These are phyloP conservation scores for Phytopythium mirpurense DNA, from an alignment of 352 stramenopile genomes.

Conservation along the genomic window DNA sequence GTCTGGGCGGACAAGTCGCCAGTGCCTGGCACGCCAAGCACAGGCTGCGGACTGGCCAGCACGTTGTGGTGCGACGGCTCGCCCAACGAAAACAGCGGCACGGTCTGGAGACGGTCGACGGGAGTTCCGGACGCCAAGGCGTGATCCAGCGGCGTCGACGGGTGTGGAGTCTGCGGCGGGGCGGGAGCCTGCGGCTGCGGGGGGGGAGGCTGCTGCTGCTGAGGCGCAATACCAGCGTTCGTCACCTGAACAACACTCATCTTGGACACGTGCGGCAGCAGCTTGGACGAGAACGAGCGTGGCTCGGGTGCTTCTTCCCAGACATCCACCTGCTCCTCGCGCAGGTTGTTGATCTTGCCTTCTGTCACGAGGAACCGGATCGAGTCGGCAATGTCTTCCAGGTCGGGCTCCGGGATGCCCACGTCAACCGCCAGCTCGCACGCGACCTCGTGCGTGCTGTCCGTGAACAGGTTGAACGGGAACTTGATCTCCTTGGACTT, in stretches of 20 bases:
- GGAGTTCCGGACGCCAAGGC: not conserved
- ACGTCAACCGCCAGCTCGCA: conserved; percentile 94
- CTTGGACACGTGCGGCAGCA: conserved; percentile 76
- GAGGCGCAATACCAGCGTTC: not conserved
- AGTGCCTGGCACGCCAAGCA: not conserved
- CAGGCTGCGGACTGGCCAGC: conserved; percentile 3
- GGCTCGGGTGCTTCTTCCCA: conserved; percentile 86
- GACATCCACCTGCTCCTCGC: conserved; percentile 67
- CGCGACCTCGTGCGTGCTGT: conserved; percentile 92
- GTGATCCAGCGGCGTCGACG: conserved; percentile 1
- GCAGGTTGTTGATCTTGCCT: conserved; percentile 83
- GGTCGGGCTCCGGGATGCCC: conserved; percentile 87
- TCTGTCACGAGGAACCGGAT: conserved; percentile 87
- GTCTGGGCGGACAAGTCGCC: not conserved
- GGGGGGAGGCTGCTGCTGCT: not conserved
- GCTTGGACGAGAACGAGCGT: conserved; percentile 73
- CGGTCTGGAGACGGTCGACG: conserved; percentile 11
- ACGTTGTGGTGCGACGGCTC: conserved; percentile 3
- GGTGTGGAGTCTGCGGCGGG: conserved; percentile 3
- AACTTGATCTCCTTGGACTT: conserved; percentile 97
- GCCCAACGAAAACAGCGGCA: conserved; percentile 3
- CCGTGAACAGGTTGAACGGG: conserved; percentile 93
- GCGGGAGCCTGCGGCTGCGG: not conserved
- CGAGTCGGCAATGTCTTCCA: conserved; percentile 93
- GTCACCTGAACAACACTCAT: conserved; percentile 57